These are phyloP conservation scores for Mycena metata DNA, from an alignment of 768 basidiomycete species.

Conservation along the genomic window DNA sequence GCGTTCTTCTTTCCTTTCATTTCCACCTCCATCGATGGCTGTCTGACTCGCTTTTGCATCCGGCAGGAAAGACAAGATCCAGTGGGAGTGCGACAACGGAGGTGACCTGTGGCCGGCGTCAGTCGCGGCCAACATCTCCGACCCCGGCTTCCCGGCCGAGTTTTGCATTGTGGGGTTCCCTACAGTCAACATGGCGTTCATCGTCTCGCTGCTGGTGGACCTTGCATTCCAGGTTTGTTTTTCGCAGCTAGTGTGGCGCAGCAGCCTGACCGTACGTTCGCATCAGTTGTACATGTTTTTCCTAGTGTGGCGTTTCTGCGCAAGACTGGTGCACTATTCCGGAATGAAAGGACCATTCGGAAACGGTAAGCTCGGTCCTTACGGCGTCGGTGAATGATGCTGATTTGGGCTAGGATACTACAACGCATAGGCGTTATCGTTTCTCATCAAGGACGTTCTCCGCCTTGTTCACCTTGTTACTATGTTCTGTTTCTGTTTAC, in stretches of 20 bases:
- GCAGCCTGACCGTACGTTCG: conserved; percentile 5
- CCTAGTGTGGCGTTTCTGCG: conserved; percentile 80
- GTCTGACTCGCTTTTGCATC: conserved; percentile 36
- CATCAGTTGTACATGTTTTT: conserved; percentile 83
- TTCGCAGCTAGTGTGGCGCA: conserved; percentile 35
- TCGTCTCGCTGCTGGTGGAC: conserved; percentile 72
- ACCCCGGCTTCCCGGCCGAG: conserved; percentile 62
- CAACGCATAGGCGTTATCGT: conserved; percentile 58
- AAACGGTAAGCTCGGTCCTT: conserved; percentile 63
- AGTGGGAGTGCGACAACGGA: conserved; percentile 81
- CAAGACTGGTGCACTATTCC: conserved; percentile 75
- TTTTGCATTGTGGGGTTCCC: conserved; percentile 74
- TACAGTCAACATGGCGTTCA: conserved; percentile 74
- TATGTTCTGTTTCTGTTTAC: conserved; percentile 44
- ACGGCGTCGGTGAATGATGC: conserved; percentile 40
- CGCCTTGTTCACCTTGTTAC: too few relatives aligned
- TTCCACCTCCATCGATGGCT: conserved; percentile 26
- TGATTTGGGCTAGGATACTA: conserved; percentile 58
- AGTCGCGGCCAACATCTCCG: conserved; percentile 56
- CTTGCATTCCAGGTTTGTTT: conserved; percentile 73
- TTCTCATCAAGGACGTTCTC: conserved; percentile 41
- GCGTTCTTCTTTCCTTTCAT: conserved; percentile 48
- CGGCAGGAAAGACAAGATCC: conserved; percentile 73
- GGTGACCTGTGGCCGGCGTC: conserved; percentile 71
- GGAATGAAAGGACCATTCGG: conserved; percentile 73